Percentiles rank a stretch among this genome's conserved stretches.
Conservation (phyloP, 352 stramenopile species). For the Pythium phragmitis region DNA sequence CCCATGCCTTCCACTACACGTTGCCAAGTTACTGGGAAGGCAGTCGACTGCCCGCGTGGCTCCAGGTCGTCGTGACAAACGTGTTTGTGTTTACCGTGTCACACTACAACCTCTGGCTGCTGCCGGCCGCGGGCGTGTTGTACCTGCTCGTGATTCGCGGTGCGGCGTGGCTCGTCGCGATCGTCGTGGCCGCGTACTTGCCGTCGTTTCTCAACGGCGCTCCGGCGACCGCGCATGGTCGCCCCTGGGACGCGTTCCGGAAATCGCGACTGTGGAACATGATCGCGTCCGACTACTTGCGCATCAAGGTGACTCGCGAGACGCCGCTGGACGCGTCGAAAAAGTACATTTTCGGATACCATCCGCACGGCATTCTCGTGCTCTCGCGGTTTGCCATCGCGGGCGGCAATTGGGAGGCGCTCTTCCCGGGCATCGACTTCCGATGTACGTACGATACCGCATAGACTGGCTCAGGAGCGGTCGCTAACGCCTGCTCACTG, state of each 20-base stretch:
- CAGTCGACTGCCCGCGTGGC: slow-evolving; percentile 39
- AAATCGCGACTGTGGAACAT: slow-evolving; percentile 42
- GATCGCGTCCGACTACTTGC: slow-evolving; percentile 46
- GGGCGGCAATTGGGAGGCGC: slow-evolving; percentile 61
- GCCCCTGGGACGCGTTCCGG: slow-evolving; percentile 48
- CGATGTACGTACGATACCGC: slow-evolving; percentile 30
- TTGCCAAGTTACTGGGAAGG: slow-evolving; percentile 47
- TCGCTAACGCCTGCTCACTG: not conserved
- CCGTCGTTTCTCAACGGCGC: slow-evolving; percentile 55
- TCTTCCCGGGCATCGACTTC: slow-evolving; percentile 54
- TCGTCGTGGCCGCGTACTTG: slow-evolving; percentile 51
- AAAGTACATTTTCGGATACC: slow-evolving; percentile 76
- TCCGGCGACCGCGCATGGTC: slow-evolving; percentile 51
- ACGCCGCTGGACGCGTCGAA: slow-evolving; percentile 50
- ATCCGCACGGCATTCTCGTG: slow-evolving; percentile 77
- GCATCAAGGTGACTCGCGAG: slow-evolving; percentile 62
- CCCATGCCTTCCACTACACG: slow-evolving; percentile 34
- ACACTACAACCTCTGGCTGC: slow-evolving; percentile 71
- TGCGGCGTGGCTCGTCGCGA: slow-evolving; percentile 43
- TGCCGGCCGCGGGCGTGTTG: slow-evolving; percentile 28
- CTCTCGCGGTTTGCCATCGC: slow-evolving; percentile 69
- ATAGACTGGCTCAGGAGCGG: not conserved
- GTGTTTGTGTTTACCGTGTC: slow-evolving; percentile 56
- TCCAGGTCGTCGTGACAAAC: slow-evolving; percentile 37
- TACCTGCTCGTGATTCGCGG: slow-evolving; percentile 25